These are phyloP conservation scores for Sugiyamaella castrensis DNA, from an alignment of 1,139 yeast species.

Conservation along the genomic window DNA sequence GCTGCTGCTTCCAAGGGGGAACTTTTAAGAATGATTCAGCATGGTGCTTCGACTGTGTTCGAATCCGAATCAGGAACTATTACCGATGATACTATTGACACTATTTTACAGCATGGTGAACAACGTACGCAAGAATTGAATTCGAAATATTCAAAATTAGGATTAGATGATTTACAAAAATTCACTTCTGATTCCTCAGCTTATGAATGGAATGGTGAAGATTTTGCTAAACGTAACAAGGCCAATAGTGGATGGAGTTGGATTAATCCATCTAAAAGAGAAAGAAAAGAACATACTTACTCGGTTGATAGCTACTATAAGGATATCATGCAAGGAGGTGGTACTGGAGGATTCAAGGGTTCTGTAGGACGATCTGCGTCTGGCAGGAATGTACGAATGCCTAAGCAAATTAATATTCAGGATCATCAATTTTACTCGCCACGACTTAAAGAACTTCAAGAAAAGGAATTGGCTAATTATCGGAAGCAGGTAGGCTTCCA, in stretches of 20 bases:
- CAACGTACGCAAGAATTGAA: conserved; percentile 75
- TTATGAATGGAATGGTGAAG: conserved; percentile 96
- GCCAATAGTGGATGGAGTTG: conserved; percentile 50
- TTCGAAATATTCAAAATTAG: conserved; percentile 76
- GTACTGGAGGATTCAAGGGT: conserved; percentile 47
- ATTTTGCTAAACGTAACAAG: conserved; percentile 65
- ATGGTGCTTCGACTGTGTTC: conserved; percentile 88
- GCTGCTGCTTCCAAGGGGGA: conserved; percentile 67
- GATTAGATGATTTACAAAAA: conserved; percentile 88
- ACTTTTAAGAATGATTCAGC: conserved; percentile 91
- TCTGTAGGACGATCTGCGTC: conserved; percentile 34
- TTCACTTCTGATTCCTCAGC: conserved; percentile 82
- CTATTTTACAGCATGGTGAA: conserved; percentile 71
- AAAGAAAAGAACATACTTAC: conserved; percentile 84
- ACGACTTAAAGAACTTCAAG: conserved; percentile 61
- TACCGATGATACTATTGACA: conserved; percentile 71
- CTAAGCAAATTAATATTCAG: conserved; percentile 54
- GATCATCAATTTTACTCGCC: conserved; percentile 89
- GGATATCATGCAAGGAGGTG: conserved; percentile 50
- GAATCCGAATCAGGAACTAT: conserved; percentile 35
- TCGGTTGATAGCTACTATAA: conserved; percentile 87
- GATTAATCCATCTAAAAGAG: conserved; percentile 88
- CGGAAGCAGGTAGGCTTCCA: conserved; percentile 69
- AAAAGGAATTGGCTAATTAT: conserved; percentile 72
- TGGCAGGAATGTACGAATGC: conserved; percentile 43